Percentiles rank a stretch among this genome's conserved stretches.
phyloP scores from a whole-genome alignment of 2,329 filamentous ascomycete species.

The Xylariaceae sp. region DNA sequence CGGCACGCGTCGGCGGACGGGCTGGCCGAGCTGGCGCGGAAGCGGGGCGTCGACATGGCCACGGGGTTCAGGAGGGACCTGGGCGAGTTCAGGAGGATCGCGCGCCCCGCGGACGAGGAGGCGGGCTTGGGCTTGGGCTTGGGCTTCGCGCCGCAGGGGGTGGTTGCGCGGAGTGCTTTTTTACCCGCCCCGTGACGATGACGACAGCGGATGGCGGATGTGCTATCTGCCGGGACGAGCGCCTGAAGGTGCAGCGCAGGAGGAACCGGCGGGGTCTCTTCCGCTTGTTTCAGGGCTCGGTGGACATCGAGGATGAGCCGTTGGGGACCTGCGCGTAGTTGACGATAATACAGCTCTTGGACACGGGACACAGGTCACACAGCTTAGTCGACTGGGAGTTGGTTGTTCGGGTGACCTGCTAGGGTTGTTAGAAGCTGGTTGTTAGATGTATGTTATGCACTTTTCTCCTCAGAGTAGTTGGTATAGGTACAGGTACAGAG shows the following conservation, averaged over 20 bases:
- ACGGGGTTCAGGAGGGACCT: constrained; percentile 12
- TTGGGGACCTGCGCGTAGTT: constrained; percentile 1
- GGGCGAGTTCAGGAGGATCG: constrained; percentile 2
- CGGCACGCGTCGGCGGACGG: constrained; percentile 10
- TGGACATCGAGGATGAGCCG: constrained; percentile 15
- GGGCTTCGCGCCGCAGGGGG: background rate
- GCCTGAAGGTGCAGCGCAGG: constrained; percentile 10
- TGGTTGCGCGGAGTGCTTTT: constrained; percentile 24
- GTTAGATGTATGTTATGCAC: constrained; percentile 10
- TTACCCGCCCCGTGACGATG: constrained; percentile 21
- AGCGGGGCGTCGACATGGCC: constrained; percentile 11
- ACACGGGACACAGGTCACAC: background rate
- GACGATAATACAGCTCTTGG: constrained; percentile 2
- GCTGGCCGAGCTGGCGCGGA: constrained; percentile 12
- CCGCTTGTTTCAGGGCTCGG: constrained; percentile 14
- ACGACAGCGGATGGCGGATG: constrained; percentile 17
- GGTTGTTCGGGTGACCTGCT: constrained; percentile 7
- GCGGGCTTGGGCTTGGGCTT: background rate
- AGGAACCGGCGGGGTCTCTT: constrained; percentile 12
- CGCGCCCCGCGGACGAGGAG: constrained; percentile 11
- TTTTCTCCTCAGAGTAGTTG: constrained; percentile 8
- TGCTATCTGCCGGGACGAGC: constrained; percentile 15
- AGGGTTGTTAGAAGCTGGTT: constrained; percentile 10
- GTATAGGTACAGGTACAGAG: constrained; percentile 18
- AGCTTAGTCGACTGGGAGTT: constrained; percentile 5